A percentile compares a stretch with the other conserved stretches of the same genome.
phyloP scores from a whole-genome alignment of 2,329 filamentous ascomycete species.

The Paecilomyces sp. region DNA sequence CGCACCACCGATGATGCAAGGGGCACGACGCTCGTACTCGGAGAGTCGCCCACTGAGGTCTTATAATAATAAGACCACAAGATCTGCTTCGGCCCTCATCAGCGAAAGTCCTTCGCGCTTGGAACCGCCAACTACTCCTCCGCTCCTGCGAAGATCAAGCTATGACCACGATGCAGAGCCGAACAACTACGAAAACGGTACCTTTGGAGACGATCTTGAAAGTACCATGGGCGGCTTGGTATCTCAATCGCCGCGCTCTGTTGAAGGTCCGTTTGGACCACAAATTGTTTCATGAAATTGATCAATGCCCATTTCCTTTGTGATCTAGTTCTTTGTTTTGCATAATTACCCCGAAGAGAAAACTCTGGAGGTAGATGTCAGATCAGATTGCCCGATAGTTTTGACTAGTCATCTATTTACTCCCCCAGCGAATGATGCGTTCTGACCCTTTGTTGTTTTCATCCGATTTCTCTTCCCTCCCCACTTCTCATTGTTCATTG shows the following conservation, averaged over 20 bases:
- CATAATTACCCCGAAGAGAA: conserved; percentile 3
- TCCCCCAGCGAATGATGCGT: neutral
- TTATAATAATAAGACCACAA: conserved; percentile 18
- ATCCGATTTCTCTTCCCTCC: neutral
- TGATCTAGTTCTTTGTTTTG: conserved; percentile 2
- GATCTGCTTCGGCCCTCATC: conserved; percentile 23
- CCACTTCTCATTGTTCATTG: neutral
- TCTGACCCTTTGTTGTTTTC: neutral
- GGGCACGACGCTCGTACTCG: conserved; percentile 19
- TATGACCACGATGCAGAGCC: conserved; percentile 56
- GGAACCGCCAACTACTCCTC: conserved; percentile 43
- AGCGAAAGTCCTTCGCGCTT: conserved; percentile 16
- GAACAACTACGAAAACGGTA: conserved; percentile 38
- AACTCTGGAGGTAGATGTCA: neutral
- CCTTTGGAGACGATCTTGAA: conserved; percentile 44
- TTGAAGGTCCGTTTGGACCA: conserved; percentile 25
- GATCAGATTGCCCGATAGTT: neutral
- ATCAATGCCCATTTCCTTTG: neutral
- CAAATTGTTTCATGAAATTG: conserved; percentile 12
- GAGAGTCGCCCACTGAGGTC: conserved; percentile 28
- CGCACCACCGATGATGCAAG: conserved; percentile 19
- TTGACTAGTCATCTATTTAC: neutral
- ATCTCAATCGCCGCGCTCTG: conserved; percentile 23
- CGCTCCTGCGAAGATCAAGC: conserved; percentile 47
- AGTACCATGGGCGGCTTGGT: conserved; percentile 39